These are phyloP conservation scores for Thermoascus crustaceus DNA, from an alignment of 2,329 filamentous ascomycete species.

Conservation along the genomic window DNA sequence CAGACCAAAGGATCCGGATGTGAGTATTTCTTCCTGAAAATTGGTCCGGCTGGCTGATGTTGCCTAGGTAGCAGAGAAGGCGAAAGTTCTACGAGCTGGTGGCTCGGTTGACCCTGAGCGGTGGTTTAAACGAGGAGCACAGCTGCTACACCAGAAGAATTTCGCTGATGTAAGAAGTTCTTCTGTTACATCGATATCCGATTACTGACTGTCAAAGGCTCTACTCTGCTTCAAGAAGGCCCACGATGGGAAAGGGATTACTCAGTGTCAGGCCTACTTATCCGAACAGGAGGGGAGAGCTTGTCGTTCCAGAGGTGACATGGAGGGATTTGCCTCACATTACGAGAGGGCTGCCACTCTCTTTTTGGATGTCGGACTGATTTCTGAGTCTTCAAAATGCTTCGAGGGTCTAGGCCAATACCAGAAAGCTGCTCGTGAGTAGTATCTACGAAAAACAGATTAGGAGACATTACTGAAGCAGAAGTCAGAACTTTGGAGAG, in stretches of 20 bases:
- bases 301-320: slow-evolving; percentile 5
- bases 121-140: slow-evolving; percentile 14
- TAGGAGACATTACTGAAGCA: slow-evolving; percentile 2
- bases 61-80: slow-evolving; percentile 9
- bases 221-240: slow-evolving; percentile 13
- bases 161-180: slow-evolving; percentile 12
- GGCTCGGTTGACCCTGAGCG: slow-evolving; percentile 12
- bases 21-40: neutral
- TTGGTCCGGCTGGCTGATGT: neutral
- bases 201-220: slow-evolving; percentile 5
- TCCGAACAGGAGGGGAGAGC: slow-evolving; percentile 10
- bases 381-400: slow-evolving; percentile 6
- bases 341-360: slow-evolving; percentile 9
- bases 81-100: slow-evolving; percentile 13
- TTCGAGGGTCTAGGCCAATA: slow-evolving; percentile 11
- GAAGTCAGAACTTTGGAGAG: slow-evolving; percentile 11
- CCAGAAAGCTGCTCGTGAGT: slow-evolving; percentile 12
- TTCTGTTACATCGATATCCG: neutral
- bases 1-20: slow-evolving; percentile 8
- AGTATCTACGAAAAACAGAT: neutral
- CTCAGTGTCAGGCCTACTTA: slow-evolving; percentile 9
- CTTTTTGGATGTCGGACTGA: slow-evolving; percentile 7
- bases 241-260: slow-evolving; percentile 7
- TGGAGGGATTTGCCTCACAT: slow-evolving; percentile 4
- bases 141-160: slow-evolving; percentile 15